Evolutionary conservation across 1,284 basidiomycete genomes (phyloP), one percentile per base, ranked within the genome.

Genomic region (Porodaedalea pini): DNA sequence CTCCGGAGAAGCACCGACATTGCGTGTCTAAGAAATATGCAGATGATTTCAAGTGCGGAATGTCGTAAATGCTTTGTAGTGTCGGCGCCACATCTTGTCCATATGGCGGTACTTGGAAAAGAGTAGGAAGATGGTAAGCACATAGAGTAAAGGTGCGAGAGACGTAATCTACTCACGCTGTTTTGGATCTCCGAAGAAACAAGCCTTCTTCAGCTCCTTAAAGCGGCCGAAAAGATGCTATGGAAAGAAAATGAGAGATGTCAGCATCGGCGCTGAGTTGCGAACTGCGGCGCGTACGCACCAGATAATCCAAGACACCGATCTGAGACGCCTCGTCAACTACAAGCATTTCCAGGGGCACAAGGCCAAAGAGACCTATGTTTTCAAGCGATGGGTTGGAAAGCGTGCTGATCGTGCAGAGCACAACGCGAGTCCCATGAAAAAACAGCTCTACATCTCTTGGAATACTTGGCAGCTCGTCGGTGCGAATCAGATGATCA

Each of bases 241-340:
- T 21, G 27, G 10, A 37, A 29, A 19, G 15, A 17, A 21, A 2
- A 19, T 13, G 29, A 6, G 34, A 48, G 23, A 59, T 21, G 43
- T 17, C 23, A 31, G 13, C 25, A 11, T 27, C 6, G 34, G 7
- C n/a, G n/a, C 19, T 27, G 58, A 53, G 27, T 56, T 59, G 8
- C 34, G 51, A 19, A 61, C 39, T 8, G 27, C 7, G 41, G 52
- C 57, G 53, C 11, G 50, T 11, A 59, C 68, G 34, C 19, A 76
- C 76, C 67, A 79, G 61, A 59, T 73, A 79, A 31, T 78, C 75
- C 23, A 71, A 72, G 5, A 71, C 63, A 29, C 74, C 71, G 25
- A 79, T 78, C 53, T 79, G 78, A 0, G 75, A 77, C 0, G 78
- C 78, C 62, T 80, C 78, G 57, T 79, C 77, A 29, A 79, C 65